Evolutionary conservation across 2,329 filamentous ascomycete species (phyloP).

Genomic region (Myriosclerotinia duriaeana): DNA sequence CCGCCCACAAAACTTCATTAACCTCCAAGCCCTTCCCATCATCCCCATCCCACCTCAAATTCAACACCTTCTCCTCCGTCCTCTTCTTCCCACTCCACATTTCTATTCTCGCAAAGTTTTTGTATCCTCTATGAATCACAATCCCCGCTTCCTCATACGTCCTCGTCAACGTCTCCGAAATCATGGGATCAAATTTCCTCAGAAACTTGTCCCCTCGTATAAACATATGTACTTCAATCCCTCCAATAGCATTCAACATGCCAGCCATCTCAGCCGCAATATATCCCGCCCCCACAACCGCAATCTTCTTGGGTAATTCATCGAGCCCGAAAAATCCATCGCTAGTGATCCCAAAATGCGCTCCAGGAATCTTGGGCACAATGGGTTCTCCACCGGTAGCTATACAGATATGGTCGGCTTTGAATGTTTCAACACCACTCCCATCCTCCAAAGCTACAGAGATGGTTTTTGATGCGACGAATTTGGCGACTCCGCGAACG

Average conservation of each 20-base stretch:
- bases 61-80: constrained; percentile 46
- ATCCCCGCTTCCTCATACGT: constrained; percentile 51
- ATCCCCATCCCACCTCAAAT: constrained; percentile 44
- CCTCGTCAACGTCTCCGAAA: constrained; percentile 52
- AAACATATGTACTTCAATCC: constrained; percentile 52
- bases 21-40: constrained; percentile 47
- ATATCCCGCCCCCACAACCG: constrained; percentile 49
- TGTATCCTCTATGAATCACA: constrained; percentile 48
- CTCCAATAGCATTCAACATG: constrained; percentile 48
- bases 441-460: constrained; percentile 47
- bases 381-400: constrained; percentile 49
- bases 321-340: constrained; percentile 53
- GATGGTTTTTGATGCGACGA: constrained; percentile 47
- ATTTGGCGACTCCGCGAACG: constrained; percentile 49
- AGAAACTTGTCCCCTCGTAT: constrained; percentile 50
- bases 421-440: constrained; percentile 42
- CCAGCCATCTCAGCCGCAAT: constrained; percentile 46
- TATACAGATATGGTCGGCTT: constrained; percentile 49
- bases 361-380: constrained; percentile 44
- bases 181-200: constrained; percentile 53
- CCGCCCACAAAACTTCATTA: constrained; percentile 52
- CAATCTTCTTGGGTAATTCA: constrained; percentile 50
- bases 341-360: constrained; percentile 51
- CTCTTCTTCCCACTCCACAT: constrained; percentile 34
- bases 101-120: constrained; percentile 49